A percentile compares a stretch with the other conserved stretches of the same genome.
These are phyloP conservation scores for Boechera divaricarpa DNA, from an alignment of 345 rosid species.

Conservation along the genomic window DNA sequence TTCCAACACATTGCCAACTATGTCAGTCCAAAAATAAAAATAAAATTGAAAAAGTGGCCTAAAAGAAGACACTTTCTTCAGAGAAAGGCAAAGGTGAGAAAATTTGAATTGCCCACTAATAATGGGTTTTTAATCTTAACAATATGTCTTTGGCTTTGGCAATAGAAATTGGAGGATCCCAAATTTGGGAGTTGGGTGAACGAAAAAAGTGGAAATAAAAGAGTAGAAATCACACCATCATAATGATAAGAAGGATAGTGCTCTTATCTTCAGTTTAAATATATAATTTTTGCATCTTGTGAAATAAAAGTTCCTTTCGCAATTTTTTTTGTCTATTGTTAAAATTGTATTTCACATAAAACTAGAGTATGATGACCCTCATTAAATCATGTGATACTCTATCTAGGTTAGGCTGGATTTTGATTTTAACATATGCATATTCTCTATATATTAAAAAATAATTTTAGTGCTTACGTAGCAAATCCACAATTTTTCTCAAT, in stretches of 20 bases:
- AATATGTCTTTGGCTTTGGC: conserved; percentile 31
- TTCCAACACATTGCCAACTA: conserved; percentile 52
- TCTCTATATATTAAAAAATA: too few relatives aligned
- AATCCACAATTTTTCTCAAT: too few relatives aligned
- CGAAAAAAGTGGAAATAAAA: conserved; percentile 26
- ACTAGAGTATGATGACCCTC: neutral
- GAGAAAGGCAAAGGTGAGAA: conserved; percentile 59
- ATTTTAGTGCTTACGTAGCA: too few relatives aligned
- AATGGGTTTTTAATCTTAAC: conserved; percentile 35
- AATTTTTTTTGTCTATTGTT: neutral
- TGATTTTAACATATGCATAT: neutral
- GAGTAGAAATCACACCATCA: conserved; percentile 33
- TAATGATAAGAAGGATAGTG: conserved; percentile 35
- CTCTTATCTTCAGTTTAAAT: conserved; percentile 30
- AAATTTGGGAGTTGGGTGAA: conserved; percentile 44
- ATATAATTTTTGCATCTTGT: neutral
- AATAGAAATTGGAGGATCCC: conserved; percentile 47
- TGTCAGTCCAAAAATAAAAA: conserved; percentile 41
- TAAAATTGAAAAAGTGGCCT: conserved; percentile 41
- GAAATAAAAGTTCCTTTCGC: neutral
- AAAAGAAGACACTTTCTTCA: conserved; percentile 61
- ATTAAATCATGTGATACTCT: neutral
- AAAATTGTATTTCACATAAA: neutral
- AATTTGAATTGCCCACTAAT: conserved; percentile 44
- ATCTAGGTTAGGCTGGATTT: neutral